These are phyloP conservation scores for Linum lewisii DNA, from an alignment of 345 rosid genomes.

Conservation along the genomic window DNA sequence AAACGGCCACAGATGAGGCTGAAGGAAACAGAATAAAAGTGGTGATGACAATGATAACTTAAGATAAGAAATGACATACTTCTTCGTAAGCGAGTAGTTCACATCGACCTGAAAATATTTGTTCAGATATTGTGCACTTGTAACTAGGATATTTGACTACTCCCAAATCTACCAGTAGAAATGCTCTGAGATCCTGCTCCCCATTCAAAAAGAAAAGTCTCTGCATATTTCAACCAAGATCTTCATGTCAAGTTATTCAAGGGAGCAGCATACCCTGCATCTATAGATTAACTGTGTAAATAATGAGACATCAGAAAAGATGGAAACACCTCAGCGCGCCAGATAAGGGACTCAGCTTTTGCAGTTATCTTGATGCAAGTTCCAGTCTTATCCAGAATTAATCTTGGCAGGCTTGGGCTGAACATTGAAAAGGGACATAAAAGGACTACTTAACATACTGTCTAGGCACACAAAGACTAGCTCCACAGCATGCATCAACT, in stretches of 20 bases:
- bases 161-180: conserved; percentile 78
- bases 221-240: conserved; percentile 35
- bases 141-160: conserved; percentile 70
- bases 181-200: conserved; percentile 72
- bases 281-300: not conserved
- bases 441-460: conserved; percentile 5
- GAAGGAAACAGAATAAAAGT: conserved; percentile 5
- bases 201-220: conserved; percentile 91
- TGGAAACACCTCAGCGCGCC: conserved; percentile 76
- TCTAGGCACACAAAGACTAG: not conserved
- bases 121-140: conserved; percentile 50
- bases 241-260: not conserved
- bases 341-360: conserved; percentile 53
- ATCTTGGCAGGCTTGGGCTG: conserved; percentile 41
- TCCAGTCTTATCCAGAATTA: conserved; percentile 50
- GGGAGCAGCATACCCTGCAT: not conserved
- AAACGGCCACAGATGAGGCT: conserved; percentile 8
- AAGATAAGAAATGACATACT: conserved; percentile 33
- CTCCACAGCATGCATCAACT: not conserved
- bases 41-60: not conserved
- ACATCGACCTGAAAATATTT: conserved; percentile 37
- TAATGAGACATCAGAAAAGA: conserved; percentile 6
- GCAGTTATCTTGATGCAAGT: conserved; percentile 44
- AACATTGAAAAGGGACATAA: conserved; percentile 15
- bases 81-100: conserved; percentile 81